These are phyloP conservation scores for Papiliotrema laurentii DNA, from an alignment of 1,284 basidiomycete genomes.

Conservation along the genomic window DNA sequence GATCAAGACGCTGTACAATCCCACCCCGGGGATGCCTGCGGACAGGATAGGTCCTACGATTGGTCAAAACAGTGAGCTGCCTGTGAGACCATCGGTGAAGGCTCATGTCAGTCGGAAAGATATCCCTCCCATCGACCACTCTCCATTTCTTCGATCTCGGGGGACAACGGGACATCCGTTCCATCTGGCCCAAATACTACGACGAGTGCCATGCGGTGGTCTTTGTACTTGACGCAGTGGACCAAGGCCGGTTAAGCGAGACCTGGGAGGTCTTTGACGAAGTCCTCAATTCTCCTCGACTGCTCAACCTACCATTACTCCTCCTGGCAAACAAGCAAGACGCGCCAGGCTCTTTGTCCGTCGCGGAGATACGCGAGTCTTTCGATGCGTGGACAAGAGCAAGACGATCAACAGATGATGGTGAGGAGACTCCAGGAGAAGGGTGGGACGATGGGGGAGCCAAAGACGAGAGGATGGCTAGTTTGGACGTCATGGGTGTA, in stretches of 20 bases:
- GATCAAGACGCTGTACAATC: conserved; percentile 86
- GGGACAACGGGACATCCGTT: conserved; percentile 82
- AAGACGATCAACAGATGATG: conserved; percentile 14
- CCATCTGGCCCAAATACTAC: conserved; percentile 89
- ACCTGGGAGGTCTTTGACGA: conserved; percentile 91
- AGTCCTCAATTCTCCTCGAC: conserved; percentile 76
- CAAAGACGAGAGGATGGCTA: conserved; percentile 59
- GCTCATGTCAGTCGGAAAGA: conserved; percentile 70
- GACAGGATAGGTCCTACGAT: conserved; percentile 91
- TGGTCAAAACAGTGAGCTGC: conserved; percentile 80
- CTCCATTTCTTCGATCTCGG: conserved; percentile 93
- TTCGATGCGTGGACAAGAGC: conserved; percentile 69
- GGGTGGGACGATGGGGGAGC: conserved; percentile 53
- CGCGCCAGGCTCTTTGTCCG: conserved; percentile 66
- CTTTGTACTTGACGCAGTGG: conserved; percentile 84
- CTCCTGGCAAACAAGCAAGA: conserved; percentile 93
- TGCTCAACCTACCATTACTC: conserved; percentile 78
- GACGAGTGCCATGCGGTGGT: conserved; percentile 91
- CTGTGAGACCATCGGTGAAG: not conserved
- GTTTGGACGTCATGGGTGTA: conserved; percentile 83
- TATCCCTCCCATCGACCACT: conserved; percentile 81
- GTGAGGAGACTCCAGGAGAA: conserved; percentile 1
- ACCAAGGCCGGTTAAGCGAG: conserved; percentile 76
- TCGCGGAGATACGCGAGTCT: conserved; percentile 81
- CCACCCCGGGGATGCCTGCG: conserved; percentile 72